Conservation (phyloP, 148 eudicot species). For the Rhododendron vialii region DNA sequence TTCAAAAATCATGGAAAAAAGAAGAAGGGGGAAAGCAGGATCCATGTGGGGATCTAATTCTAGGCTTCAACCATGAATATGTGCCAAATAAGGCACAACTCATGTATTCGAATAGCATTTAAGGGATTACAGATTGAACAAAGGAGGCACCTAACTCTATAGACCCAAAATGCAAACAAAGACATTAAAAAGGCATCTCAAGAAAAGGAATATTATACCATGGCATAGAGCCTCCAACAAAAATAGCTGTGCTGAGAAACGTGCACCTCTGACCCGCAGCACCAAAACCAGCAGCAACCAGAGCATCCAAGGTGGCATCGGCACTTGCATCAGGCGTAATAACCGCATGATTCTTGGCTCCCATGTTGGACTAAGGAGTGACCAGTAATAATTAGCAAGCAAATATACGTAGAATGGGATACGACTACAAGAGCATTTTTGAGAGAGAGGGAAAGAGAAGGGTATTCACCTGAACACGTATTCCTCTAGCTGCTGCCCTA, state of each 20-base stretch:
- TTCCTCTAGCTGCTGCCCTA: constrained; percentile 52
- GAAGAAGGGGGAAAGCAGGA: not conserved
- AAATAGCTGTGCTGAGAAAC: constrained; percentile 33
- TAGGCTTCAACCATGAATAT: not conserved
- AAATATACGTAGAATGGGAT: not conserved
- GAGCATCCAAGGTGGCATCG: constrained; percentile 37
- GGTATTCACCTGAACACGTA: constrained; percentile 46
- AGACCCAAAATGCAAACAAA: too few species aligned
- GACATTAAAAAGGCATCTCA: not conserved
- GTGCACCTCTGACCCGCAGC: constrained; percentile 31
- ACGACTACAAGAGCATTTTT: not conserved
- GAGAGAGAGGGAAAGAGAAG: not conserved
- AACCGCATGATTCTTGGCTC: constrained; percentile 31
- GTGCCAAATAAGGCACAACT: not conserved
- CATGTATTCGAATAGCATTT: not conserved
- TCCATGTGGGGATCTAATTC: not conserved
- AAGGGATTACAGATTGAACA: too few species aligned
- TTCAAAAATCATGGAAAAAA: not conserved
- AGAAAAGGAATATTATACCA: constrained; percentile 19
- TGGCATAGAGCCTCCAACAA: constrained; percentile 34
- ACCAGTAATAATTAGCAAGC: not conserved
- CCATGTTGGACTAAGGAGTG: constrained; percentile 24
- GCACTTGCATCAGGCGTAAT: constrained; percentile 40
- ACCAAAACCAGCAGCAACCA: constrained; percentile 36
- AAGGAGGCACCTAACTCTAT: too few species aligned